Evolutionary conservation across 1,284 basidiomycete species (phyloP), one percentile per base, ranked within the genome.

Genomic region (Cryptococcus maquisensis): DNA sequence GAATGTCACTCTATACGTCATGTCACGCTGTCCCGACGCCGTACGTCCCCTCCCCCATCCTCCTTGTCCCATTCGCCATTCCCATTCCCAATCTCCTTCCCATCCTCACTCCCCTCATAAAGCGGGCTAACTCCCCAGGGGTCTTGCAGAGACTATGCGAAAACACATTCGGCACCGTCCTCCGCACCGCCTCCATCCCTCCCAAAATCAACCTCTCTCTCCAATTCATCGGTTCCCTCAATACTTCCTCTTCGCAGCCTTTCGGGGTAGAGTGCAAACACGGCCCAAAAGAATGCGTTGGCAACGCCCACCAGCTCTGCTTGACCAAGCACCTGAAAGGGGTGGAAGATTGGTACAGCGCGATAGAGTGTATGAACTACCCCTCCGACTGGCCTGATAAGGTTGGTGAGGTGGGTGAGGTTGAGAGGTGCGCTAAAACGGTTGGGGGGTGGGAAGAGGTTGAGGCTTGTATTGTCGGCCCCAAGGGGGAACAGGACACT

Each of bases 221-320:
- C 50, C 79, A 84, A 20, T 92, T 87, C 69, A 80, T 94, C 50
- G 90, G 82, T 28, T 90, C 89, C 49, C 69, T 83, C 24, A 83
- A 91, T 69, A 10, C 39, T 3, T 80, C 82, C 3, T 62, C 79
- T 21, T 80, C 82, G 9, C 86, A 82, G 12, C 78, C 80, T 46
- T 86, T 86, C 66, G 89, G 89, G 15, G 82, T 88, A 20, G 81
- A 78, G 23, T 93, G 90, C 76, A 81, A 81, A 79, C 90, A 94
- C 70, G 90, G 90, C 20, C 76, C 78, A 16, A 74, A 81, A 45
- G 90, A 94, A 75, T 92, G 89, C 54, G 40, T 62, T 24, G 90
- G 88, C 49, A 90, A 93, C 76, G 82, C 90, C 16, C 86, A 93
- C 60, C 84, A 93, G 69, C 80, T 94, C 23, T 94, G 90, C 68